Percentiles rank a stretch among this genome's conserved stretches.
Evolutionary conservation across 352 stramenopile genomes (phyloP).

Genomic region (Phytopythium mirpurense): DNA sequence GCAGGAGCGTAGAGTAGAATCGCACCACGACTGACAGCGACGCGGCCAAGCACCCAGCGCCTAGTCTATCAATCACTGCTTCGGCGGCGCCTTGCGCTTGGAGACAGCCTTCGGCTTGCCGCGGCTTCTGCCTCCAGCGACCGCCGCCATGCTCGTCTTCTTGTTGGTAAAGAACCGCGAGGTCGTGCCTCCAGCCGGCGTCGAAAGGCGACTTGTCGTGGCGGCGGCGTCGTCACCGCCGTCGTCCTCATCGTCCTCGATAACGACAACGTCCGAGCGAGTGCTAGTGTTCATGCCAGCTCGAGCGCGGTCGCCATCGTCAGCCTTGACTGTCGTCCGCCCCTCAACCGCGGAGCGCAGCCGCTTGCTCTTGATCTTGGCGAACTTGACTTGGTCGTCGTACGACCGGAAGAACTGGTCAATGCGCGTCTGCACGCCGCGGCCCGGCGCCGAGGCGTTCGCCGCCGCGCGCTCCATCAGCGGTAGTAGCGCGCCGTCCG

Average conservation of each 20-base stretch:
- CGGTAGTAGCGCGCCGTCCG: constrained; percentile 86
- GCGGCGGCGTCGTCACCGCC: background rate
- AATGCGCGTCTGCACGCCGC: constrained; percentile 85
- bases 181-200: background rate
- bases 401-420: constrained; percentile 96
- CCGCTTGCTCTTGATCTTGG: constrained; percentile 87
- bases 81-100: constrained; percentile 5
- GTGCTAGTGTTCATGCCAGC: background rate
- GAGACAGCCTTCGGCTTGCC: background rate
- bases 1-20: no score
- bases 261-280: constrained; percentile 9
- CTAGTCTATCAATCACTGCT: background rate
- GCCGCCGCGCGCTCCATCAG: constrained; percentile 65
- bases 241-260: background rate
- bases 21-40: no score
- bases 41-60: no score
- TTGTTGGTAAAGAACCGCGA: constrained; percentile 7
- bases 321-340: constrained; percentile 9
- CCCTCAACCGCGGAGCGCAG: constrained; percentile 76
- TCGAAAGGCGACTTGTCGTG: background rate
- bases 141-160: constrained; percentile 5
- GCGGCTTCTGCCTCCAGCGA: background rate
- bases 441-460: constrained; percentile 14
- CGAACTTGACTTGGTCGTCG: constrained; percentile 95
- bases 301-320: constrained; percentile 11